Base-by-base conservation (phyloP, 2,329 filamentous ascomycete genomes). In the Fusarium acutatum region DNA sequence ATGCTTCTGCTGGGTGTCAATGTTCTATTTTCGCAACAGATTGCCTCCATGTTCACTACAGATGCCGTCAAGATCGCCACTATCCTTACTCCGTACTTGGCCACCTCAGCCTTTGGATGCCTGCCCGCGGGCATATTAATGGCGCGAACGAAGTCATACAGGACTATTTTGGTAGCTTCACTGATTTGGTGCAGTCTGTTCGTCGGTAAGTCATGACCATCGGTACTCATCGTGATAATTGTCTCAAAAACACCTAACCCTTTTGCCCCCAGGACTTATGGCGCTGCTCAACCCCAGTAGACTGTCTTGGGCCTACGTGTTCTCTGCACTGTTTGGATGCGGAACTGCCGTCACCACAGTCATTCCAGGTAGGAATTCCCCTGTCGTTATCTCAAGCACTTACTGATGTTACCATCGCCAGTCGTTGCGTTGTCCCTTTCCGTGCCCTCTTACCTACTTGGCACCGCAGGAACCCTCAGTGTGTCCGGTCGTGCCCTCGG, bases 341-440 rank as follows among this genome's bases (percentile, higher is more conserved):
- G 49, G 49, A 35, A 52, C 49, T 52, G 49, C 49, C 3, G 49
- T 52, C 3, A 52, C 49, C 5, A 52, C 32, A 26, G 49, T 52
- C 9, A 52, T 52, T 11, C 49, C 49, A 35, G 49, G 49, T 46
- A 28, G 18, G 26, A 22, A 3, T 22, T 22, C 13, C 43, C 24
- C 15, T 22, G 12, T 15, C 0, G 4, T 4, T 28, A 7, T 28
- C 24, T 20, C 3, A 28, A 46, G 4, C 0, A 4, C 4, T 35
- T 26, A 8, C 18, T 15, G 13, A 52, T 12, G 2, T 12, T 17
- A 2, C 8, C 14, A 12, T 26, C 0, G 0, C 6, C 9, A 52
- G 49, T 37, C 7, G 49, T 53, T 15, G 32, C 49, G 5, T 3
- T 53, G 5, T 53, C 49, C 1, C 24, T 53, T 26, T 53, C 49